Percentiles rank a stretch among this genome's conserved stretches.
Conservation (phyloP, 2,329 filamentous ascomycete species). For the Calonectria pseudoturangicola region DNA sequence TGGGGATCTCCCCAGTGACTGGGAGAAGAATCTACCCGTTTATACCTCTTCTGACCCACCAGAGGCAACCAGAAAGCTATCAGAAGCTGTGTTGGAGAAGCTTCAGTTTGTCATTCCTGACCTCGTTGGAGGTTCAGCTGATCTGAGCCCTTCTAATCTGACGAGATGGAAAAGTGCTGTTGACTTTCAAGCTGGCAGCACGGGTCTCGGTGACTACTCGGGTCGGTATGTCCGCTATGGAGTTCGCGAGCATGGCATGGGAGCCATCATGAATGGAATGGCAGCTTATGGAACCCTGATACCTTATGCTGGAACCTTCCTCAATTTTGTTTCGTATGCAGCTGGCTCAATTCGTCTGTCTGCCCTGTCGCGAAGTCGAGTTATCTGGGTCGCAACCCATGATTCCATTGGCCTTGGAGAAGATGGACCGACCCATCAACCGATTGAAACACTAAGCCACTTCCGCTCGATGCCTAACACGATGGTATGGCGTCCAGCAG, state of each 20-base stretch:
- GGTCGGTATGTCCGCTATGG: slow-evolving; percentile 96
- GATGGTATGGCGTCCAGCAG: slow-evolving; percentile 99
- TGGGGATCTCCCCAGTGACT: slow-evolving; percentile 92
- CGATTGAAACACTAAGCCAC: slow-evolving; percentile 97
- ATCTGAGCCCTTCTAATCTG: slow-evolving; percentile 98
- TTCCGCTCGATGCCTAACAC: slow-evolving; percentile 99
- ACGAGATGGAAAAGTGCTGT: slow-evolving; percentile 97
- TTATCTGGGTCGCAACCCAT: slow-evolving; percentile 97
- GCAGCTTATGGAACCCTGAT: slow-evolving; percentile 96
- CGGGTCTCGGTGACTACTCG: slow-evolving; percentile 89
- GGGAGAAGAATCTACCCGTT: slow-evolving; percentile 94
- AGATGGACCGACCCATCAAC: slow-evolving; percentile 98
- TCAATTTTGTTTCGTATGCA: slow-evolving; percentile 99
- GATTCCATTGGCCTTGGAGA: slow-evolving; percentile 99
- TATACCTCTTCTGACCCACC: slow-evolving; percentile 92
- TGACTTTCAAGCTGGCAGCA: slow-evolving; percentile 95
- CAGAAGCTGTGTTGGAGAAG: slow-evolving; percentile 93
- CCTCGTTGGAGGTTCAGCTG: slow-evolving; percentile 95
- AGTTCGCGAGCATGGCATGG: slow-evolving; percentile 95
- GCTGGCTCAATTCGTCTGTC: slow-evolving; percentile 96
- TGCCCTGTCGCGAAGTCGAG: slow-evolving; percentile 90
- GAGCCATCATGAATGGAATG: slow-evolving; percentile 94
- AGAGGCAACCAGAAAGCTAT: slow-evolving; percentile 95
- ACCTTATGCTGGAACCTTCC: slow-evolving; percentile 95
- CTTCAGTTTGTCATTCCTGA: slow-evolving; percentile 90